phyloP scores from a whole-genome alignment of 176 grass and related monocot genomes.

The Secale cereale region DNA sequence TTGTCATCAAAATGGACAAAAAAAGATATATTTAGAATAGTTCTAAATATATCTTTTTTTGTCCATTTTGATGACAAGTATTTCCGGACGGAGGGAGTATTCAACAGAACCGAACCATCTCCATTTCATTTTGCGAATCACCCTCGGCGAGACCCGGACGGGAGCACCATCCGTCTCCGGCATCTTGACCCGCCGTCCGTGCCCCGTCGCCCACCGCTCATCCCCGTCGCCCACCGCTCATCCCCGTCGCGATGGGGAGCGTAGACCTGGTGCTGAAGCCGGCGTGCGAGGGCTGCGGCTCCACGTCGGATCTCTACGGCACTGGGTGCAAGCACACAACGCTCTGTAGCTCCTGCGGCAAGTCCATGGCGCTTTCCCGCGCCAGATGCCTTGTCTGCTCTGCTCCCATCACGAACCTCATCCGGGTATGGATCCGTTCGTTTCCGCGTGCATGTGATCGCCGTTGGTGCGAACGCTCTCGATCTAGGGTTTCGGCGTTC shows the following conservation, averaged over 20 bases:
- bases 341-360: constrained; percentile 82
- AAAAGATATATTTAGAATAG: too few relatives aligned
- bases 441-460: background rate
- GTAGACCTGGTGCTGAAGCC: constrained; percentile 83
- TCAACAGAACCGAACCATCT: background rate
- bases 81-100: too few relatives aligned
- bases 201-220: background rate
- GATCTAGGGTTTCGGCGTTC: constrained; percentile 48
- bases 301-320: constrained; percentile 83
- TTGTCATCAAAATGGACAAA: too few relatives aligned
- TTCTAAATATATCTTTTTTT: too few relatives aligned
- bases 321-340: constrained; percentile 93
- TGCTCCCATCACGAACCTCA: constrained; percentile 65
- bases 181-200: background rate
- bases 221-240: background rate
- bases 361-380: constrained; percentile 66
- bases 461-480: background rate
- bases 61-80: too few relatives aligned
- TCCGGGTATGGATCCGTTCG: constrained; percentile 50
- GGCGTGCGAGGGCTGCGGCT: constrained; percentile 76
- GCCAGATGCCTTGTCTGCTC: constrained; percentile 69
- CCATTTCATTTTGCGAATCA: background rate
- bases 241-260: constrained; percentile 25
- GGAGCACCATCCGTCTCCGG: constrained; percentile 6
- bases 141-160: background rate